Base-by-base conservation (phyloP, 2,329 filamentous ascomycete species). In the Cordyceps cicadae region DNA sequence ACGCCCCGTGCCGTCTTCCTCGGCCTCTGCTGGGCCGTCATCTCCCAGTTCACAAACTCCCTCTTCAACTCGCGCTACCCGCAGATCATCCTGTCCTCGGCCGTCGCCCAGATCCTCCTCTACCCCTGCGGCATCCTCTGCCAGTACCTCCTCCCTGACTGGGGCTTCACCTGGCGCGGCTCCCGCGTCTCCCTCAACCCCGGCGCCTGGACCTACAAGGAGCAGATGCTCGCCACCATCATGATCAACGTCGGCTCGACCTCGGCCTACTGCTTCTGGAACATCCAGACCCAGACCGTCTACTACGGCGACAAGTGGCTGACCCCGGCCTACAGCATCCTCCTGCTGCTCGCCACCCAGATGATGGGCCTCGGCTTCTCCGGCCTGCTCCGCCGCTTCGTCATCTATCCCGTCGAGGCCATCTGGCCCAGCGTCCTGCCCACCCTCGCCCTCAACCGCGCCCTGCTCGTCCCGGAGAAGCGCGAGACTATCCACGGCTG, bases 181-280 rank as follows among this genome's bases (percentile, higher is more conserved):
- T 55, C 54, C 12, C 62, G 65, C 5, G 62, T 65, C 62, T 71
- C 72, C 2, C 68, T 75, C 41, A 76, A 76, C 52, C 74, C 74
- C 0, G 74, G 74, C 0, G 72, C 72, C 0, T 76, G 73, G 72
- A 71, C 68, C 1, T 73, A 71, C 63, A 75, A 75, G 62, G 74
- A 76, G 66, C 74, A 76, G 60, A 72, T 75, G 67, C 72, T 76
- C 52, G 66, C 70, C 0, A 75, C 72, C 0, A 74, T 75, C 59
- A 74, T 69, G 0, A 73, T 69, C 62, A 73, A 74, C 11, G 72
- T 74, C 12, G 69, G 70, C 17, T 71, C 71, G 9, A 72, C 70
- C 34, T 72, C 71, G 1, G 70, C 70, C n/a, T 73, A 73, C 62
- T 70, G 68, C 17, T 73, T 72, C 43, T 67, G 66, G 6, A 73